Base-by-base conservation (phyloP, 1,284 basidiomycete species). In the Austroboletus niveus region DNA sequence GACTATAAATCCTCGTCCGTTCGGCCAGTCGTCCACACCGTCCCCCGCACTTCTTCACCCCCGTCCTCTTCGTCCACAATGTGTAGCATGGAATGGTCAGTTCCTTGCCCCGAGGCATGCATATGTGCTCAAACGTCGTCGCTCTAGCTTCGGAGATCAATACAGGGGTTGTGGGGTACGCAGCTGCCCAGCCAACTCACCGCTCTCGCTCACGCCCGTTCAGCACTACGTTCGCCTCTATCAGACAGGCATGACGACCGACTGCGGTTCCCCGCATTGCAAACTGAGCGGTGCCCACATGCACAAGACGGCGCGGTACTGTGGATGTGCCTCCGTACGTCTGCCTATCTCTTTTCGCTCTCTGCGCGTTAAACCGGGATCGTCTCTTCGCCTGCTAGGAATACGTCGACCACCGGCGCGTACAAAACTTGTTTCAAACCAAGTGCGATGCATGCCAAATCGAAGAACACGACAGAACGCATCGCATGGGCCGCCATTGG, bases 141-240 rank as follows among this genome's bases (percentile, higher is more conserved):
- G 5, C 35, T 42, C 8, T 57, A 86, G 84, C 56, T 72, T 73
- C 53, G 84, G 83, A 48, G 84, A 85, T 67, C 79, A 77, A 52
- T 83, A 87, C 67, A 75, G 84, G 69, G 78, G 77, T 43, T 86
- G 84, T 60, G 75, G 76, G 62, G 84, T 86, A 72, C 52, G 53
- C 45, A 39, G 44, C 35, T 41, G 8, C 4, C 22, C 22, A 24
- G 22, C 34, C 39, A 10, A 15, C 52, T 2, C n/a, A 29, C 39
- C 47, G 41, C 43, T 40, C 32, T 38, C 31, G 17, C 60, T 54
- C 38, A 54, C 17, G 32, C 42, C 39, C 40, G 20, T 14, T 24
- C 55, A 84, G 79, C 82, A 85, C 66, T 86, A 82, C 62, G 75
- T 84, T 45, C 72, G 73, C 39, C 61, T 74, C 24, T 79, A 78